phyloP scores from a whole-genome alignment of 176 grass and related monocot species.

The Carex littledalei region DNA sequence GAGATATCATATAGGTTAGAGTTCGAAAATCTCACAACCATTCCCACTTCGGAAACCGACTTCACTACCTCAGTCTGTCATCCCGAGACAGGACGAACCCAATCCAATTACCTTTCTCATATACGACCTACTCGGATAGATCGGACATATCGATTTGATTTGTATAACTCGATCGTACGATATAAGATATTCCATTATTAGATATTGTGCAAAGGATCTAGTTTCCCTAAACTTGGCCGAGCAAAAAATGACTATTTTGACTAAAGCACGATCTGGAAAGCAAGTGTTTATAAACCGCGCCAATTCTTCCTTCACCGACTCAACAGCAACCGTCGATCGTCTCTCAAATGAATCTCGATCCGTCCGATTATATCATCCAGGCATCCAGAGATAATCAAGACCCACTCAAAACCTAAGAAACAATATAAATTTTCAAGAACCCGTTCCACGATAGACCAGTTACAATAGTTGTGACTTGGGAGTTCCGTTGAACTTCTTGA shows the following conservation, averaged over 20 bases:
- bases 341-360: not conserved
- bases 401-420: not conserved
- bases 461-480: no score
- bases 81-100: no score
- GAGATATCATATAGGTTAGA: no score
- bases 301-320: not conserved
- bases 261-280: not conserved
- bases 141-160: no score
- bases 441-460: not conserved
- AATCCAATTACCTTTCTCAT: no score
- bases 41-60: no score
- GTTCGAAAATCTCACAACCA: no score
- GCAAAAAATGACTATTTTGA: no score
- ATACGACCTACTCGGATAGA: no score
- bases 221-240: not conserved
- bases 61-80: no score
- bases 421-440: not conserved
- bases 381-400: not conserved
- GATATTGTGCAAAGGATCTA: not conserved
- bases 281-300: not conserved
- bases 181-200: no score
- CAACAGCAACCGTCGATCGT: not conserved
- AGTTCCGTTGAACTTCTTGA: not conserved
- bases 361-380: not conserved
- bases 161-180: no score